Base-by-base conservation (phyloP, 129 eudicot species). In the Deinandra increscens region DNA sequence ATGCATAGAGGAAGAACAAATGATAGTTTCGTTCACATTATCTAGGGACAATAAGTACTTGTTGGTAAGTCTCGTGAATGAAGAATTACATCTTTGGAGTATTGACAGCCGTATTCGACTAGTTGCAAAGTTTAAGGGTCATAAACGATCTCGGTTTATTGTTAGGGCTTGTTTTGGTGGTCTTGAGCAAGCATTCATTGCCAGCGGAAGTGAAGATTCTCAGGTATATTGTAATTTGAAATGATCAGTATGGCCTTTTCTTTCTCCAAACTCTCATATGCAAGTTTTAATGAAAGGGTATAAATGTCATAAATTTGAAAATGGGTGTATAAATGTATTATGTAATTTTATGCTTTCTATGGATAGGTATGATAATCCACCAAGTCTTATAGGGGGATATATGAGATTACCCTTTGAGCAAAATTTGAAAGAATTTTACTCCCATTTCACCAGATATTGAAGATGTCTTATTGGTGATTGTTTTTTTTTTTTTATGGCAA, bases 161-260 rank as follows among this genome's bases (percentile, higher is more conserved):
- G 85, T 94, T 29, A 81, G 88, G 74, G 89, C 97, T 62, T 94
- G 99, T 75, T 93, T 89, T 74, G 99, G 99, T 78, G 99, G 99
- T 43, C 76, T 87, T 62, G 88, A 85, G 14, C 95, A 94, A 74
- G 85, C 89, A 31, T 89, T 94, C 72, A 80, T 94, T 73, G 90
- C 97, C 50, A 85, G 97, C 50, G 99, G 97, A 20, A 89, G 99
- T 72, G 97, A 94, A 84, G 99, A 94, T 76, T 90, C 99, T 37
- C 97, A 83, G 97, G 97, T 93, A 56, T 17, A n/a, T 36, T 36
- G 5, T 36, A 36, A 6, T 36, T 0, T 36, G 39, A 36, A 36
- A 36, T 36, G 39, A 36, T 36, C 39, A 36, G 2, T 36, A 36
- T 26, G 39, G 5, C 5, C 39, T 36, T 36, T 7, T 36, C 39